Evolutionary conservation across 129 eudicot species (phyloP), one percentile per base, ranked within the genome.

Genomic region (Rutidosis leptorrhynchoides): DNA sequence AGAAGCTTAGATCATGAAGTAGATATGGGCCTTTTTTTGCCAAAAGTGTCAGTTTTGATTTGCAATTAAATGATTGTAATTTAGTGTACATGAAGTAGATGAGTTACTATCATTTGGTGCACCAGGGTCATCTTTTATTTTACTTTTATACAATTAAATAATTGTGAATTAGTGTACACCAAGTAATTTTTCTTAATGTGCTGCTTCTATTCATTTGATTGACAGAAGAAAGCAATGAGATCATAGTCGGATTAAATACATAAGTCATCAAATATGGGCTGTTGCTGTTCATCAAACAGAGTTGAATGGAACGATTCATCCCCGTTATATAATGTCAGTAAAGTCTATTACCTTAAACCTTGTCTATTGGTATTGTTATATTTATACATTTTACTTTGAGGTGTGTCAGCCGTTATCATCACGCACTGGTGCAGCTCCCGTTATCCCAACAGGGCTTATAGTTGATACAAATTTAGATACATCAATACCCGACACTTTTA

Each of bases 391-490:
- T 60, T 24, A 10, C 25, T 70, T 32, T 23, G 93, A 89, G 63
- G 95, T 84, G 67, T 87, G 68, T 25, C 83, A 74, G 53, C 96
- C 88, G 30, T 82, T 88, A 58, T 79, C 97, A 52, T 78, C 87
- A 55, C 74, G 57, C 77, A 79, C 51, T 60, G 84, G 71, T 27
- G 32, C 75, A 68, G 69, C 80, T 66, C 62, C 89, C 55, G 78
- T 76, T 48, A 58, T 72, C 64, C 78, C 95, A n/a, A 68, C 85
- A 4, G 95, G 88, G 37, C 84, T 93, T 37, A 76, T 89, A 72
- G 96, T 93, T 55, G 95, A 93, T 68, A 86, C 99, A 26, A 89
- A 93, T 84, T 79, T 89, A 22, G 96, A 92, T 42, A 88, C 95
- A 8, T 79, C 96, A 52, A 74, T 74, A 70, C 96, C 89, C 1